Evolutionary conservation across 768 basidiomycete species (phyloP), one percentile per base, ranked within the genome.

Genomic region (Calocybe cyanea): DNA sequence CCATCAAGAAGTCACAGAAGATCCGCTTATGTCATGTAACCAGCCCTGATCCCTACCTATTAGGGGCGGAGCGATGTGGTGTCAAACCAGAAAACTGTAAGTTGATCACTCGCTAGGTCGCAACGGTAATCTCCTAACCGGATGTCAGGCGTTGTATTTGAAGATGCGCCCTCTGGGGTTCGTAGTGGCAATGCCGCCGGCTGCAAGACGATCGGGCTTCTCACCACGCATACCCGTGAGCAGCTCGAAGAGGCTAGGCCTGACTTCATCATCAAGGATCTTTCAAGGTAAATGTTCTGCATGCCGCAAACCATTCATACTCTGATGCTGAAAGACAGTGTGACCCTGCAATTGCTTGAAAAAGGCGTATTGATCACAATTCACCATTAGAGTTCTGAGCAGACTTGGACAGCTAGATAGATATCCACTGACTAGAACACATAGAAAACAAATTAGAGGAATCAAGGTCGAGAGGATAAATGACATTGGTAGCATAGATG

Each of bases 81-180:
- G 79, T 85, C 17, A 71, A 78, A 36, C 77, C 85, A 10, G 64
- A 71, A 45, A 77, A 78, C 43, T 90, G 86, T 80, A 44, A 45
- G 75, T 60, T 8, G 23, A 30, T 19, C 31, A 31, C 31, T 15
- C 32, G n/a, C 25, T 4, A 18, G 25, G 3, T 23, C 19, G 28
- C 8, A 37, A 38, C 35, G 45, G 30, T 39, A 36, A 38, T 37
- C 31, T 50, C 34, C 21, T 44, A 54, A 3, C 19, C 30, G 43
- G 37, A 40, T 42, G 31, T 4, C 42, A 84, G 87, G 85, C 55
- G 71, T 95, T 38, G 94, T 96, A 13, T 77, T 97, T 24, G 92
- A 95, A 61, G 95, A 97, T 66, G 90, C 94, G 2, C 92, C 92
- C 1, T 80, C 80, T 13, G 94, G 93, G 15, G 73, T 97, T 55